Conservation (phyloP, 495 filamentous ascomycete genomes). For the Annulohypoxylon bovei region DNA sequence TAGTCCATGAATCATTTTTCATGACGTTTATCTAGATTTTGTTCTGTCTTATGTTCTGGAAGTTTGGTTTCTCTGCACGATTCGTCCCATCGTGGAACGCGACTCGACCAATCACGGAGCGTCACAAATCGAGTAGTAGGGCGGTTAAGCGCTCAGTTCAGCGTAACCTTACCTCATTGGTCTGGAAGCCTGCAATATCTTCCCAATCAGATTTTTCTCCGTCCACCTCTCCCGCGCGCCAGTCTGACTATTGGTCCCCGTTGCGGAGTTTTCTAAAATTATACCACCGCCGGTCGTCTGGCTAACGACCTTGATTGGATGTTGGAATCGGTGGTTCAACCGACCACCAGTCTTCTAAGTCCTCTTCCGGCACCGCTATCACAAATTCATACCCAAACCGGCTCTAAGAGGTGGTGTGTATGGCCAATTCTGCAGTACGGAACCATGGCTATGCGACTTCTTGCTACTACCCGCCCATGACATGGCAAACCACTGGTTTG, state of each 20-base stretch:
- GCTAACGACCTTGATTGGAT: slow-evolving; percentile 30
- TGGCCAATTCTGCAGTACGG: slow-evolving; percentile 36
- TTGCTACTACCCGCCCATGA: slow-evolving; percentile 36
- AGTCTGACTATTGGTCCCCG: slow-evolving; percentile 37
- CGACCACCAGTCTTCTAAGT: slow-evolving; percentile 35
- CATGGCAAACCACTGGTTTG: slow-evolving; percentile 27
- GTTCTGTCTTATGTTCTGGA: slow-evolving; percentile 27
- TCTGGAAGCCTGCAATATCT: slow-evolving; percentile 20
- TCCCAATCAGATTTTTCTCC: slow-evolving; percentile 39
- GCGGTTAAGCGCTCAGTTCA: slow-evolving; percentile 46
- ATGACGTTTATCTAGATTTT: slow-evolving; percentile 17
- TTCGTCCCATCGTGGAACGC: slow-evolving; percentile 33
- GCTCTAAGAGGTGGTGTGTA: slow-evolving; percentile 28
- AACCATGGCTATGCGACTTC: slow-evolving; percentile 37
- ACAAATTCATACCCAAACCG: slow-evolving; percentile 42
- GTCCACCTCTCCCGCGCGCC: slow-evolving; percentile 37
- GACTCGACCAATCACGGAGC: slow-evolving; percentile 42
- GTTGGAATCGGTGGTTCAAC: slow-evolving; percentile 18
- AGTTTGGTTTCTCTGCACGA: slow-evolving; percentile 25
- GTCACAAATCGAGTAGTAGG: slow-evolving; percentile 35
- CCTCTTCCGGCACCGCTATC: slow-evolving; percentile 37
- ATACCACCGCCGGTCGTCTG: slow-evolving; percentile 20
- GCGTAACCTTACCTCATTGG: slow-evolving; percentile 38
- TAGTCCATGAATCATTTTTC: slow-evolving; percentile 1
- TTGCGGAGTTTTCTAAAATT: slow-evolving; percentile 40